Base-by-base conservation (phyloP, 1,284 basidiomycete species). In the Coriolopsis trogii region DNA sequence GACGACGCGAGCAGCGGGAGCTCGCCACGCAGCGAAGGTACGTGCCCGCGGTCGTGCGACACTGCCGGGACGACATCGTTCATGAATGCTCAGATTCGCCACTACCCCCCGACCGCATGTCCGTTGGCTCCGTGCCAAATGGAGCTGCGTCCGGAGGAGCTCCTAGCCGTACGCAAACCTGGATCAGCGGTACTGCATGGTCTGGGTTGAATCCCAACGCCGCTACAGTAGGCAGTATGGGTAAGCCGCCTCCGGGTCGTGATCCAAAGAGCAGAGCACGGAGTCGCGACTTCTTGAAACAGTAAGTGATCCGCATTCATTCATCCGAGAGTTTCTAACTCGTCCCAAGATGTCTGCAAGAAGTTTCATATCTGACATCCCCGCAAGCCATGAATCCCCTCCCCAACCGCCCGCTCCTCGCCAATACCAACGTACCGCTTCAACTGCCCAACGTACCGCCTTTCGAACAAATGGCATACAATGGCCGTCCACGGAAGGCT, bases 341-440 rank as follows among this genome's bases (percentile, higher is more conserved):
- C 51, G 31, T 39, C 41, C 51, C 15, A 59, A 92, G 90, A 73
- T 97, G 97, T 73, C 77, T 99, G 30, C 96, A 98, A 74, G 96
- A 99, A 77, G 93, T 99, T 62, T 92, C 93, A 7, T 99, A 99
- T 70, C 78, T 99, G 46, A 99, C 96, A 1, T 98, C 95, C 2
- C 87, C 94, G 1, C 91, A 96, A 67, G 95, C 96, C 3, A 87
- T 99, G 78, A 99, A 99, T 69, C 97, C 96, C 30, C 79, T 99
- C 29, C 93, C 94, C 0, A 89, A 93, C 51, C 84, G 91, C 53
- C 87, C 92, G 0, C 76, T 89, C 45, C 74, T 89, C 54, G 84
- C 81, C 61, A 89, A 82, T 64, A 70, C 82, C 16, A 77, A 81
- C 49, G 75, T 87, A 47, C 80, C 84, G 39, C 74, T 88, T 16